Percentiles rank a stretch among this genome's conserved stretches.
Conservation (phyloP, 257 asterid genomes). For the Rehmannia glutinosa region DNA sequence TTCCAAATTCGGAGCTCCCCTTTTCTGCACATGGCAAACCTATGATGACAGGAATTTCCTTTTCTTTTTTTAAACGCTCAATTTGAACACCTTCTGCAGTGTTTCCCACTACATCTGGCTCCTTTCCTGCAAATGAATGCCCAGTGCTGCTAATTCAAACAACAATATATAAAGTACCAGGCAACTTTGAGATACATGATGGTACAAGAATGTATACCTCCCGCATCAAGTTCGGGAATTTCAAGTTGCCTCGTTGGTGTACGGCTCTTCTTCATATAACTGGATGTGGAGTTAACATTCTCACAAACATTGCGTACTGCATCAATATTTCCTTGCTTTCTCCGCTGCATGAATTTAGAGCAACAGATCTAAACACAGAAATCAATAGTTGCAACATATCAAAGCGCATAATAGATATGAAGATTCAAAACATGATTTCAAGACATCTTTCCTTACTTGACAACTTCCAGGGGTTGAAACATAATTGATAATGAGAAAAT, state of each 20-base stretch:
- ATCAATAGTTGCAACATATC: neutral
- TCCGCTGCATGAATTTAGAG: conserved; percentile 41
- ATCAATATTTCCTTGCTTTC: conserved; percentile 32
- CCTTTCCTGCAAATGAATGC: conserved; percentile 37
- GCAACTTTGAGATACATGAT: neutral
- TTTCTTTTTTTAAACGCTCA: conserved; percentile 19
- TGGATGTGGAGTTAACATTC: conserved; percentile 8
- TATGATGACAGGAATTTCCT: conserved; percentile 40
- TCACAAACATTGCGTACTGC: conserved; percentile 8
- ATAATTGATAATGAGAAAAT: neutral
- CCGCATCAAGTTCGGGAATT: conserved; percentile 14
- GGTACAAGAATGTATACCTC: conserved; percentile 20
- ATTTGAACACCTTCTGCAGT: conserved; percentile 34
- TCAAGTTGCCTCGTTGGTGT: conserved; percentile 22
- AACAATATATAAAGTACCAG: neutral
- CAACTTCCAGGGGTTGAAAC: neutral
- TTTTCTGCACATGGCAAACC: conserved; percentile 58
- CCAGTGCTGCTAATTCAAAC: conserved; percentile 14
- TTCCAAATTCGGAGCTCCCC: conserved; percentile 32
- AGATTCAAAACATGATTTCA: neutral
- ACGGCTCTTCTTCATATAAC: conserved; percentile 25
- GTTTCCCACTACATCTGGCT: conserved; percentile 28
- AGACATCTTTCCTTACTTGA: neutral
- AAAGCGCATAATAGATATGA: neutral
- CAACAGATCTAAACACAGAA: conserved; percentile 8